Percentiles rank a stretch among this genome's conserved stretches.
Evolutionary conservation across 768 basidiomycete species (phyloP).

Genomic region (Lactarius evosmus): DNA sequence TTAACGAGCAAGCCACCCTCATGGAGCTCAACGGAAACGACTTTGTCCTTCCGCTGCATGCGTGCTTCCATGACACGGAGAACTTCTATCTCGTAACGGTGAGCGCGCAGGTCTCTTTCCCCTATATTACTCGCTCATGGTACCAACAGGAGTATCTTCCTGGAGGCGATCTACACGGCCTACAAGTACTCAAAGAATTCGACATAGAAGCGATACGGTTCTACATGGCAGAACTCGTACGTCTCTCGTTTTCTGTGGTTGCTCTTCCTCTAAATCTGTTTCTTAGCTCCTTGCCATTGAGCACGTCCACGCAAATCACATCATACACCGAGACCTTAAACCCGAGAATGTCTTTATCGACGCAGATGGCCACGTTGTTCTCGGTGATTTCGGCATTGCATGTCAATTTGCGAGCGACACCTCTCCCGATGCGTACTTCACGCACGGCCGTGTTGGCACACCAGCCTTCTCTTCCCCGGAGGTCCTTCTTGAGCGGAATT

Average conservation of each 20-base stretch:
- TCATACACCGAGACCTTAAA: conserved; percentile 99
- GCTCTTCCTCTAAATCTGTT: neutral
- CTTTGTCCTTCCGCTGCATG: conserved; percentile 19
- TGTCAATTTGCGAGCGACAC: conserved; percentile 85
- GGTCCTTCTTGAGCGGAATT: conserved; percentile 9
- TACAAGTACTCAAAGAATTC: neutral
- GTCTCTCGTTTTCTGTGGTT: neutral
- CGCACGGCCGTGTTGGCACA: conserved; percentile 17
- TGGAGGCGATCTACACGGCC: conserved; percentile 11
- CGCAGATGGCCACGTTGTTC: conserved; percentile 78
- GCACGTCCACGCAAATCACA: conserved; percentile 86
- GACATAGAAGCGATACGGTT: conserved; percentile 16
- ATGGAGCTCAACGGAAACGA: conserved; percentile 11
- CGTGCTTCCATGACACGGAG: conserved; percentile 23
- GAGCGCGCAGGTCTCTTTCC: neutral
- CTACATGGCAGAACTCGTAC: conserved; percentile 24
- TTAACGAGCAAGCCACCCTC: conserved; percentile 13
- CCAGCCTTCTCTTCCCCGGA: conserved; percentile 24
- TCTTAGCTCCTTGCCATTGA: conserved; percentile 24
- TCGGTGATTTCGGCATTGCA: conserved; percentile 96
- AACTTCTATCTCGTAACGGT: conserved; percentile 19
- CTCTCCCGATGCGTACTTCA: conserved; percentile 38
- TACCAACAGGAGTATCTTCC: conserved; percentile 20
- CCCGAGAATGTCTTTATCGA: conserved; percentile 96
- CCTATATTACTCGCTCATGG: neutral